Base-by-base conservation (phyloP, 495 filamentous ascomycete species). In the Coniosporium apollinis region DNA sequence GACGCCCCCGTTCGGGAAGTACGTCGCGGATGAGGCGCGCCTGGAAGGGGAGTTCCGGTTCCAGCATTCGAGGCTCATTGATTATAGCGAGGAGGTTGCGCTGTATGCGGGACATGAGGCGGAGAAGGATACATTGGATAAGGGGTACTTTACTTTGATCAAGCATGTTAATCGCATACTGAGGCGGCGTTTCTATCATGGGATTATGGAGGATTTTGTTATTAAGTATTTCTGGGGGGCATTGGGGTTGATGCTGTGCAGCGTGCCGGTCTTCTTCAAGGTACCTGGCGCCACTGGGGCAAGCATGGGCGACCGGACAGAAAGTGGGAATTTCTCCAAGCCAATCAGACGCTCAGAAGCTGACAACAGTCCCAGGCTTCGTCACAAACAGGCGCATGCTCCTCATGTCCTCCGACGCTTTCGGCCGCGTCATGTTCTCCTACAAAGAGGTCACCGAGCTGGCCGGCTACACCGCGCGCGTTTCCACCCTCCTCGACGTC, bases 151-250 rank as follows among this genome's bases (percentile, higher is more conserved):
- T 55, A 96, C 91, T 4, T 62, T 97, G 5, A 97, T 97, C 56
- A 96, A 94, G 55, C 91, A 96, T 58, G 86, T 96, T 50, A 97
- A 97, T 51, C 84, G 89, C 48, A 92, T 94, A 45, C 59, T 97
- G 26, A 67, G 85, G 22, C 62, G 82, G 38, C 69, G 89, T 19
- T 76, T 97, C 45, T 96, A 94, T 52, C 84, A 97, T 49, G 85
- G 84, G 9, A 76, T 97, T 42, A 94, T 96, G 89, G 91, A 97
- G 52, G 89, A 97, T 52, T 97, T 93, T 59, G 81, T 96, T 10
- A 87, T 96, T 48, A 97, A 97, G 59, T 97, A 97, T 50, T 89
- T 94, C 62, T 97, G 89, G 89, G 91, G 91, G 34, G 89, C 89
- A 3, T 46, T 97, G 30, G 89, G 89, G 4, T 67, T 96, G 46